These are phyloP conservation scores for Dacryopinax spathularia DNA, from an alignment of 768 basidiomycete species.

Conservation along the genomic window DNA sequence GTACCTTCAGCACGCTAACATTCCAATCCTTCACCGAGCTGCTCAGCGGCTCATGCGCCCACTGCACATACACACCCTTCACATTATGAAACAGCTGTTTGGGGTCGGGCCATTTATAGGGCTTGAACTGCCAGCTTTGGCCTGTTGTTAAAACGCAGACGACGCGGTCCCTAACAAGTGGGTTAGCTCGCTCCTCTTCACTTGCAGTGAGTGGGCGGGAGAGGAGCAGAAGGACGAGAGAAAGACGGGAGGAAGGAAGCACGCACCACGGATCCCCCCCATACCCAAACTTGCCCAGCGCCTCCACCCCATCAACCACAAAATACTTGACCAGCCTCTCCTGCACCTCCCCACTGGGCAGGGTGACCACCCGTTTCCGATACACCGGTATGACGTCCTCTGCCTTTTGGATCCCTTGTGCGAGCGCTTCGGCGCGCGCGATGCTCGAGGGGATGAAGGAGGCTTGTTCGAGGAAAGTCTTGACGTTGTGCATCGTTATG, in stretches of 20 bases:
- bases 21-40: conserved; percentile 91
- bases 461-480: conserved; percentile 81
- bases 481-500: conserved; percentile 96
- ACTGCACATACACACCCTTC: conserved; percentile 89
- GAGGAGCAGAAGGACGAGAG: not conserved
- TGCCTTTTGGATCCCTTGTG: conserved; percentile 55
- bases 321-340: conserved; percentile 46
- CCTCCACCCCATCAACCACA: conserved; percentile 85
- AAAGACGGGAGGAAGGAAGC: not conserved
- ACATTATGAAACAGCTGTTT: conserved; percentile 87
- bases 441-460: conserved; percentile 33
- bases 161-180: conserved; percentile 52
- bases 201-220: not conserved
- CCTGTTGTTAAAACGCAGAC: conserved; percentile 98
- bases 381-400: conserved; percentile 84
- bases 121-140: conserved; percentile 93
- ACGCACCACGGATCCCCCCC: conserved; percentile 72
- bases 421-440: conserved; percentile 27
- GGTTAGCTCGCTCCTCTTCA: no score
- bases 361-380: conserved; percentile 61
- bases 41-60: conserved; percentile 84
- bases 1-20: conserved; percentile 81
- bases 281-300: conserved; percentile 62
- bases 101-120: conserved; percentile 95
- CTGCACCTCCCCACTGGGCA: conserved; percentile 47